Evolutionary conservation across 1,284 basidiomycete genomes (phyloP), one percentile per base, ranked within the genome.

Genomic region (Ceratobasidium theobromae): DNA sequence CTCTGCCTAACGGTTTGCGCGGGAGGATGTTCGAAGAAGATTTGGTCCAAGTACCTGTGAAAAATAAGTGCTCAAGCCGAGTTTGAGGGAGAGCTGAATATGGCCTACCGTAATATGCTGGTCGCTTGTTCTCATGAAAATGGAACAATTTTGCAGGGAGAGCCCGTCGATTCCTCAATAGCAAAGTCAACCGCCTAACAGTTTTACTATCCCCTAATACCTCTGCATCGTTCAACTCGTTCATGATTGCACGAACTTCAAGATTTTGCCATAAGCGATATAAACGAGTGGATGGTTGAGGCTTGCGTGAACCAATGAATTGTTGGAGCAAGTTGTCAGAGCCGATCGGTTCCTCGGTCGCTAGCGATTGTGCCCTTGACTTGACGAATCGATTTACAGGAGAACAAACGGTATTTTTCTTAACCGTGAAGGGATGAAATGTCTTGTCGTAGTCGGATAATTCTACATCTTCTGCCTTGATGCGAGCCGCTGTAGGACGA

Each of bases 361-460:
- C 9, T 51, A 33, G 38, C 12, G 28, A n/a, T 51, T 55, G 46
- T 18, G 18, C 23, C n/a, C 25, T 45, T 16, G 11, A n/a, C 18
- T 40, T 23, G 12, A 35, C 27, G 53, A 76, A 91, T 77, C 83
- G 84, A 72, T 93, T 93, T 45, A 80, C 73, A 0, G 88, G 87
- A 3, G 91, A 90, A 14, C 93, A 71, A 27, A 81, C 78, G 3
- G 84, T 82, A 68, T 85, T 88, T 71, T 87, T 89, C 77, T 88
- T 90, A 68, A 89, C 70, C 5, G 84, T 79, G 73, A 93, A 95
- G 1, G 90, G 85, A 70, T 84, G 87, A 79, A 95, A 95, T 0
- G 81, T 80, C 70, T 78, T 83, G 66, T 87, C 81, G 72, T 90
- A 95, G 53, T 93, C 89, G 4, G 82, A 82, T 41, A 52, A 8